phyloP scores from a whole-genome alignment of 2,329 filamentous ascomycete genomes.

The Hypoxylon sp. region DNA sequence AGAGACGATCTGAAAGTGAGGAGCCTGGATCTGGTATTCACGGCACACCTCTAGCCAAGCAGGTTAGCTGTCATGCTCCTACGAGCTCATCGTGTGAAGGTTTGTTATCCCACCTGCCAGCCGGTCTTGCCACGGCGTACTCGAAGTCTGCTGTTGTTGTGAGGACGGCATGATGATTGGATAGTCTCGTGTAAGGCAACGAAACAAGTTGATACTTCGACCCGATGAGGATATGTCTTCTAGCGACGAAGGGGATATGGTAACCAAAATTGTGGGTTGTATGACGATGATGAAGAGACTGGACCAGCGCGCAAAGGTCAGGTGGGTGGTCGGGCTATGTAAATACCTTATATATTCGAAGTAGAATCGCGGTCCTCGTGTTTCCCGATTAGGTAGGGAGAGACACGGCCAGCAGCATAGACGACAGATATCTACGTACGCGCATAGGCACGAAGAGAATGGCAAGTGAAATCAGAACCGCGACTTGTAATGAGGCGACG shows the following conservation, averaged over 20 bases:
- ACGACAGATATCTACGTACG: slow-evolving; percentile 42
- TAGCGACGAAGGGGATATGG: slow-evolving; percentile 8
- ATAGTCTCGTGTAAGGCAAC: slow-evolving; percentile 21
- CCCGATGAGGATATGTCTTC: slow-evolving; percentile 6
- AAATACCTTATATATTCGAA: slow-evolving; percentile 43
- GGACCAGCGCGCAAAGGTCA: slow-evolving; percentile 21
- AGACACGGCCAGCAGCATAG: slow-evolving; percentile 43
- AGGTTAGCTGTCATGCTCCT: slow-evolving; percentile 34
- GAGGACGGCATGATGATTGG: slow-evolving; percentile 50
- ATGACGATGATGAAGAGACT: slow-evolving; percentile 29
- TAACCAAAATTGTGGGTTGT: slow-evolving; percentile 20
- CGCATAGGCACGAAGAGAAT: slow-evolving; percentile 34
- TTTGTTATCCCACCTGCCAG: slow-evolving; percentile 64
- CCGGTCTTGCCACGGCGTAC: slow-evolving; percentile 68
- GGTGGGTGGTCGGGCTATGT: slow-evolving; percentile 34
- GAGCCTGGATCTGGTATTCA: slow-evolving; percentile 66
- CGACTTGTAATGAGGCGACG: slow-evolving; percentile 43
- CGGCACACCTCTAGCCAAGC: slow-evolving; percentile 69
- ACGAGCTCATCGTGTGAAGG: slow-evolving; percentile 15
- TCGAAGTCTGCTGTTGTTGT: slow-evolving; percentile 41
- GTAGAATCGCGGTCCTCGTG: slow-evolving; percentile 35
- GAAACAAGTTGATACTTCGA: slow-evolving; percentile 27
- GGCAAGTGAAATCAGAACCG: slow-evolving; percentile 40
- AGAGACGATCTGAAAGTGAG: slow-evolving; percentile 79
- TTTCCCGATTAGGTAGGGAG: slow-evolving; percentile 44